Base-by-base conservation (phyloP, 768 basidiomycete genomes). In the Exsudoporus frostii region DNA sequence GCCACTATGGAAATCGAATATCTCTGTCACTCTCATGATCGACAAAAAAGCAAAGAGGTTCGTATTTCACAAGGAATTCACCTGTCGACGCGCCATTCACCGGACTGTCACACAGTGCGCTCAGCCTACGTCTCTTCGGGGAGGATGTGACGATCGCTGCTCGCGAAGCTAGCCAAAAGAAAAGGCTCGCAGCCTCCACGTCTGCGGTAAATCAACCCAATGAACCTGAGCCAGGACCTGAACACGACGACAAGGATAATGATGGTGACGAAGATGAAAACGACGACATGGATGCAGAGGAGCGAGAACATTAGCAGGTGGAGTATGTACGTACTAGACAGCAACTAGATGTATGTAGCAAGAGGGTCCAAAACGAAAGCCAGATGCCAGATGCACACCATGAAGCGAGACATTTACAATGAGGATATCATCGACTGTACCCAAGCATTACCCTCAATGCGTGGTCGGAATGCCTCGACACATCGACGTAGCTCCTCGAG, bases 41-140 rank as follows among this genome's bases (percentile, higher is more conserved):
- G 94, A 98, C 72, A 99, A 98, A 71, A 90, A 90, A 65, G 91
- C 93, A 24, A 98, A 98, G 73, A 92, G 88, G 95, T 92, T 40
- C 11, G 75, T 38, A 7, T 67, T 30, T 32, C 10, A 17, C 15
- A 13, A 15, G 19, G 5, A 10, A 27, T 9, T 17, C 3, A 30
- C n/a, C 20, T 9, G 33, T 9, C 5, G 30, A 2, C 10, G 5
- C 34, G 40, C 11, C 13, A 19, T 38, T 46, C 32, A 54, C 34
- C 47, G 37, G 44, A 36, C 13, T 48, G 52, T 32, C 32, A 14
- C 9, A 4, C 7, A 98, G 95, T 63, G 93, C 92, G 2, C 74
- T 98, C 55, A 93, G 91, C 53, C 73, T 93, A 43, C 85, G 94
- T 2, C 74, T 95, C 10, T 98, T 90, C 63, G 88, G 86, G 1